Base-by-base conservation (phyloP, 768 basidiomycete genomes). In the Kwoniella sp. region DNA sequence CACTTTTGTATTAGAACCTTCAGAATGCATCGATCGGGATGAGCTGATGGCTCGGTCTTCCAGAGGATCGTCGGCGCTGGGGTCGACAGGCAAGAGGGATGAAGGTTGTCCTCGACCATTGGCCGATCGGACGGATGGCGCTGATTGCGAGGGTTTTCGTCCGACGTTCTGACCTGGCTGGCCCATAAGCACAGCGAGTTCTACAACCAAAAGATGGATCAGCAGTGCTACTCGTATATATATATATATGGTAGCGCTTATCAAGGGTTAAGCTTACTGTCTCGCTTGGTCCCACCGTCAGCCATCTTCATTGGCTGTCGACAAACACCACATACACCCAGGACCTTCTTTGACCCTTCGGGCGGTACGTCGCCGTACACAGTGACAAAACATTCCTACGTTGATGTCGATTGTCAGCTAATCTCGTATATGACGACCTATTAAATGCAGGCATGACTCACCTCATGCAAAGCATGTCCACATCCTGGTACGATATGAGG, bases 401-500 rank as follows among this genome's bases (percentile, higher is more conserved):
- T n/a, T n/a, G n/a, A n/a, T n/a, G 21, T 8, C 19, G 26, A 47
- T 46, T 17, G 58, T 63, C 55, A 67, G 29, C 25, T n/a, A 22
- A 33, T n/a, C 55, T 50, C 29, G 1, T n/a, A n/a, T 55, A 40
- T 30, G 55, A 27, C 37, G 49, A 29, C 83, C 68, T 60, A 89
- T 49, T 52, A 65, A 66, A 57, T 37, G 1, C 17, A 7, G 13
- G 33, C 6, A 48, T 54, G 33, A 63, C 74, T 66, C 57, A 77
- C 92, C 83, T 93, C 89, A 82, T 97, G 96, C n/a, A 99, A 86
- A 36, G 92, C 89, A 82, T 99, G 96, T 37, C 96, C 94, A 71
- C 96, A 99, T 77, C 94, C 91, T 29, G 96, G 95, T 50, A 96
- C 90, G 67, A 99, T 89, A 77, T 97, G 94, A 8, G 95, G 92